Percentiles rank a stretch among this genome's conserved stretches.
phyloP scores from a whole-genome alignment of 306 rosid genomes.

The Ormosia semicastrata region DNA sequence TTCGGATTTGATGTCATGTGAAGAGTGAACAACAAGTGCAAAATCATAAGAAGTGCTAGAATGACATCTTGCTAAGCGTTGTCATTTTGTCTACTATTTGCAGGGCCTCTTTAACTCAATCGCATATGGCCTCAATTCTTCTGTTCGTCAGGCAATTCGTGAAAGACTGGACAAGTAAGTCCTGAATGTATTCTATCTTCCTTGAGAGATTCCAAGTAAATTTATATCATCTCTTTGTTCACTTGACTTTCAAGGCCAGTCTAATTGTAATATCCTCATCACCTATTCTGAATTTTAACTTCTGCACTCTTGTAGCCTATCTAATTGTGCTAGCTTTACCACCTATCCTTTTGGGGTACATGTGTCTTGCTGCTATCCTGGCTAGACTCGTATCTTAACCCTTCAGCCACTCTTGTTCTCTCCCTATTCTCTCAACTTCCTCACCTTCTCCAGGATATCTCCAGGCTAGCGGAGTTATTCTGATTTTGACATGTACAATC shows the following conservation, averaged over 20 bases:
- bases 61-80: constrained; percentile 14
- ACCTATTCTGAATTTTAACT: not conserved
- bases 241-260: not conserved
- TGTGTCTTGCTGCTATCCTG: not conserved
- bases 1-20: constrained; percentile 19
- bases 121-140: constrained; percentile 96
- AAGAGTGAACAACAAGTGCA: constrained; percentile 11
- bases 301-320: constrained; percentile 4
- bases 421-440: not conserved
- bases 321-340: constrained; percentile 3
- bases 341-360: not conserved
- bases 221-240: not conserved
- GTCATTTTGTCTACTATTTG: constrained; percentile 24
- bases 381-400: not conserved
- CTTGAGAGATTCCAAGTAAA: not conserved
- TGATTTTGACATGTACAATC: not conserved
- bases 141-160: constrained; percentile 85
- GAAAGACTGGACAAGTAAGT: constrained; percentile 90
- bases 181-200: not conserved
- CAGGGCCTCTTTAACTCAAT: constrained; percentile 98
- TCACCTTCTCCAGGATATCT: not conserved
- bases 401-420: not conserved
- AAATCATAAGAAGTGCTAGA: not conserved
- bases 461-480: not conserved
- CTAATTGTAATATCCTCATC: constrained; percentile 25